Base-by-base conservation (phyloP, 2,329 filamentous ascomycete species). In the Lecanicillium sp. region DNA sequence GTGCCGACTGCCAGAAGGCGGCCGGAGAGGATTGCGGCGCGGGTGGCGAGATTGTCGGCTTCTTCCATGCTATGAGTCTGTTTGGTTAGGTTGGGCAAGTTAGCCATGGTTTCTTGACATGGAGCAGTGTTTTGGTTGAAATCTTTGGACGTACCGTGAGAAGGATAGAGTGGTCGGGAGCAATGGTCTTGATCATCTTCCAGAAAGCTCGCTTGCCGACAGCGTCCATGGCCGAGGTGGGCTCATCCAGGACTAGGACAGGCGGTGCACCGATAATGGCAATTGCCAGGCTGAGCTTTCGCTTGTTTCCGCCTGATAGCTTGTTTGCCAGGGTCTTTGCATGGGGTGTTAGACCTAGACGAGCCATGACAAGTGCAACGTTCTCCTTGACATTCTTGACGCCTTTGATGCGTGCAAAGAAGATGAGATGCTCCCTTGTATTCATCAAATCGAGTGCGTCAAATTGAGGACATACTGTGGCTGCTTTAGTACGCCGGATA, bases 161-260 rank as follows among this genome's bases (percentile, higher is more conserved):
- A 2, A 94, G 68, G 4, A 94, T 71, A 0, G 80, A 82, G 11
- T 87, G 73, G 0, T 85, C 83, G 0, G 77, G 72, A 0, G 80
- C 77, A n/a, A 89, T 49, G 33, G n/a, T 17, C 4, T 75, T 73
- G 1, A 94, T 68, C 0, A 85, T 90, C 35, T 77, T 76, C 88
- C 88, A 94, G 79, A 94, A 90, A 39, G 88, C 73, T 14, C 88
- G 74, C 59, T 94, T 94, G 0, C 85, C 82, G 0, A 85, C 85
- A 0, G 87, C 86, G 49, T 94, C 87, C 70, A 94, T 85, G 2
- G 86, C 86, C 0, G 80, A 85, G 2, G 75, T 83, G 0, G 87
- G 87, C 54, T 94, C 87, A 54, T 95, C 87, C 2, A 94, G 78
- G 0, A 94, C 69, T 1, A 94, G 64, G 0, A 94, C 85, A 0